Base-by-base conservation (phyloP, 805 yeast species). In the Wickerhamiella shivajii region DNA sequence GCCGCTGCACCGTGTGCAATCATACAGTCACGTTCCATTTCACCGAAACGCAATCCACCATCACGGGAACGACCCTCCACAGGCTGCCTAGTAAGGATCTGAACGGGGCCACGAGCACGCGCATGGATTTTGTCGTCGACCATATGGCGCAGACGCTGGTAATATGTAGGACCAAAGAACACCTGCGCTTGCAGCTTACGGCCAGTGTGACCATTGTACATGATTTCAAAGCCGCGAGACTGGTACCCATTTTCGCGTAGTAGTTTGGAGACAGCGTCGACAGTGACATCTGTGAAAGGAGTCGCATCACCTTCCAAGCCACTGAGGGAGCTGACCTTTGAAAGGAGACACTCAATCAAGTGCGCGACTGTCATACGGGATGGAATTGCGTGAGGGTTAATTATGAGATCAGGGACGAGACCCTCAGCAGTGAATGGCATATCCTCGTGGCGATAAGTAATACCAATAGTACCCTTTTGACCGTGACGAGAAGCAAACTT, bases 21-120 rank as follows among this genome's bases (percentile, higher is more conserved):
- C 96, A 90, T 87, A 77, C 99, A 90, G 69, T 90, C 99, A 66
- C 99, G 81, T 63, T 90, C 99, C 99, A 90, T 90, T 61, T 87
- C 98, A 53, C 98, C 98, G 71, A 87, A 85, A 61, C 98, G 81
- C 57, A 87, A 67, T 49, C 98, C 98, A 72, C 98, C 98, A 60
- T 90, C 97, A 63, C 98, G 74, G 12, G 96, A 84, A 60, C 98
- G 76, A 74, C 98, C 98, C 61, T 87, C 97, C 42, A 85, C 95
- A 4, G 98, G 98, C 60, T 87, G 98, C 63, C 97, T 78, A 3
- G 98, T 87, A 57, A 87, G 66, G 38, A 87, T 92, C 67, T 87
- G 97, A 41, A 87, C 93, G 11, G 98, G 97, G 36, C 98, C 98
- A 66, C 97, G 77, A 5, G 98, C 97, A 65, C 98, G 77, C 13